Evolutionary conservation across 768 basidiomycete genomes (phyloP), one percentile per base, ranked within the genome.

Genomic region (Lactarius sanguifluus): DNA sequence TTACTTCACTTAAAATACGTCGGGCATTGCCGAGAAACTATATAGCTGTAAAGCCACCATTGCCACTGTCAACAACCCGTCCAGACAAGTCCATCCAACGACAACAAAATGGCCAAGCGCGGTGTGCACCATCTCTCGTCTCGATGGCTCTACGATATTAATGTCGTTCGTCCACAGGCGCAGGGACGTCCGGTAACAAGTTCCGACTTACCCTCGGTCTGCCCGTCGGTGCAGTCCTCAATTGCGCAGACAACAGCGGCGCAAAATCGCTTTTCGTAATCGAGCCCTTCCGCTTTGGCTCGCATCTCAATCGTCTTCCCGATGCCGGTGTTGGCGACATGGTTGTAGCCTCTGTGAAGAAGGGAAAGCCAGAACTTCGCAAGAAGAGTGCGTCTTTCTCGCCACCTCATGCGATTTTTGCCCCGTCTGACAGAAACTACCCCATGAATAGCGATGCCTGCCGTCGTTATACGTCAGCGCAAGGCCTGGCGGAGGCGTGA

Each of bases 171-270:
- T 56, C 4, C 30, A 67, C 73, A 83, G 82, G 80, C 70, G 79
- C 80, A 73, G 87, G 85, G 76, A 85, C 89, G 70, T 85, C 94
- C 74, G 96, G 96, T 77, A 95, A 92, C 81, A 99, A 98, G 82
- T 98, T 90, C 87, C 89, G 95, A 73, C 83, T 98, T 83, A 96
- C 91, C 57, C 86, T 93, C 70, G 92, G 91, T 92, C 89, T 96
- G 61, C 94, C 93, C 68, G 91, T 92, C 70, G 94, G 93, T 71
- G 94, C 94, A 72, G 94, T 97, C 70, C 82, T 97, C 76, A 96
- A 96, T 79, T 97, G 97, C 80, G 95, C 95, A 59, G 97, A 99
- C 84, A 99, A 99, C 89, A 94, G 92, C 75, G 97, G 97, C 71
- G 97, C 96, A 72, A 99, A 98, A 83, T 94, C 90, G 64, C 85